Conservation (phyloP, 2,329 filamentous ascomycete genomes). For the Sclerotinia glacialis region DNA sequence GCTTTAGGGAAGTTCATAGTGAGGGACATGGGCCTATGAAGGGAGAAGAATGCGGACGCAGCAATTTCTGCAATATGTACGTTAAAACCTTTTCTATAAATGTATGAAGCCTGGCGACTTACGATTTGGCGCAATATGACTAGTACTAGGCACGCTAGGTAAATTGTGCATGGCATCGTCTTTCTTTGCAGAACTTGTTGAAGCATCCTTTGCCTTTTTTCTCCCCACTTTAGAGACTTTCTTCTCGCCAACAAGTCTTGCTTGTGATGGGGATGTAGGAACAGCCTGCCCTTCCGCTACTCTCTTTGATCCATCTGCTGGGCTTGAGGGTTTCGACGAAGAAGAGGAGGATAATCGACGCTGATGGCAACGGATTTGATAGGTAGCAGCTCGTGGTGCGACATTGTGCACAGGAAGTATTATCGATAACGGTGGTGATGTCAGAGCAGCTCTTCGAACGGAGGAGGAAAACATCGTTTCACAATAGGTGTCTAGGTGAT, state of each 20-base stretch:
- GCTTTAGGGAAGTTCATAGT: conserved; percentile 74
- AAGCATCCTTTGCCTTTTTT: conserved; percentile 55
- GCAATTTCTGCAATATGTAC: conserved; percentile 65
- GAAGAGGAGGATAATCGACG: conserved; percentile 41
- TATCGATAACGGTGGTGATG: conserved; percentile 34
- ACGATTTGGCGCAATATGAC: conserved; percentile 69
- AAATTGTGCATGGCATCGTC: conserved; percentile 55
- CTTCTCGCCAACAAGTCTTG: conserved; percentile 40
- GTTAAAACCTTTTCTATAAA: not conserved
- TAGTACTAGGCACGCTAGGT: conserved; percentile 72
- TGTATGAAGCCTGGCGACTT: conserved; percentile 18
- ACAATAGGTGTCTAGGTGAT: conserved; percentile 20
- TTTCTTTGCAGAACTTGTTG: conserved; percentile 39
- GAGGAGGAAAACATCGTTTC: conserved; percentile 40
- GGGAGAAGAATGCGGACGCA: conserved; percentile 90
- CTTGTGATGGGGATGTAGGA: conserved; percentile 31
- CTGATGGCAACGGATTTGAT: conserved; percentile 37
- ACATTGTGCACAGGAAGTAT: conserved; percentile 30
- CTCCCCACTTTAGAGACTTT: conserved; percentile 45
- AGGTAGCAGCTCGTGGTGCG: conserved; percentile 32
- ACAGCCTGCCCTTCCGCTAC: conserved; percentile 30
- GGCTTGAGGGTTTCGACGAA: conserved; percentile 42
- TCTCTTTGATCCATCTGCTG: conserved; percentile 39
- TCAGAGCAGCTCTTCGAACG: conserved; percentile 36
- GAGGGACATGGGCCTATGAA: conserved; percentile 90